phyloP scores from a whole-genome alignment of 805 yeast species.

The Scheffersomyces lignosus region DNA sequence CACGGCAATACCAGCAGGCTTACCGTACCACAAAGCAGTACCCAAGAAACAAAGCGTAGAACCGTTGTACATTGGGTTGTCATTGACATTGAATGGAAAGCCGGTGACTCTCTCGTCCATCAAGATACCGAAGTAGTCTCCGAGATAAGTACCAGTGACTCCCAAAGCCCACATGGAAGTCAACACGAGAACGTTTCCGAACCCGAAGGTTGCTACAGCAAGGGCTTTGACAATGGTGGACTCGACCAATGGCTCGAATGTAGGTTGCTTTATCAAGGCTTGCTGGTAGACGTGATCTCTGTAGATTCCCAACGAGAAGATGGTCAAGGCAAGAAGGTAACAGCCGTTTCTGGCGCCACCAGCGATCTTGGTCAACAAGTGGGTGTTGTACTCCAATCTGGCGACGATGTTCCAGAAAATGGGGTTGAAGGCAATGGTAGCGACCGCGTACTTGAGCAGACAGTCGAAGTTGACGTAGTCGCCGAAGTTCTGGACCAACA shows the following conservation, averaged over 20 bases:
- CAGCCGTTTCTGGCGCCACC: conserved; percentile 76
- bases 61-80: conserved; percentile 97
- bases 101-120: conserved; percentile 88
- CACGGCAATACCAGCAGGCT: conserved; percentile 83
- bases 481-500: conserved; percentile 16
- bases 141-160: conserved; percentile 93
- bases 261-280: conserved; percentile 73
- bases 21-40: conserved; percentile 81
- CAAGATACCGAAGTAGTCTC: conserved; percentile 95
- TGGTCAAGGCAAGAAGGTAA: conserved; percentile 76
- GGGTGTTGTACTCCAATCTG: conserved; percentile 76
- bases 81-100: conserved; percentile 88
- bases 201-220: conserved; percentile 56
- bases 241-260: conserved; percentile 52
- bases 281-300: conserved; percentile 74
- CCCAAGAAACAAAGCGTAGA: conserved; percentile 88
- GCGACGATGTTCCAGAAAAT: conserved; percentile 95
- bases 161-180: conserved; percentile 92
- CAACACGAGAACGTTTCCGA: conserved; percentile 80
- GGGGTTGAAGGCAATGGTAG: conserved; percentile 85
- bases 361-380: conserved; percentile 69
- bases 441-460: conserved; percentile 44
- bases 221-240: conserved; percentile 39
- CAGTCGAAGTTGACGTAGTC: conserved; percentile 21
- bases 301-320: conserved; percentile 79